Evolutionary conservation across 495 filamentous ascomycete species (phyloP), one percentile per base, ranked within the genome.

Genomic region (Penicillium bovifimosum): DNA sequence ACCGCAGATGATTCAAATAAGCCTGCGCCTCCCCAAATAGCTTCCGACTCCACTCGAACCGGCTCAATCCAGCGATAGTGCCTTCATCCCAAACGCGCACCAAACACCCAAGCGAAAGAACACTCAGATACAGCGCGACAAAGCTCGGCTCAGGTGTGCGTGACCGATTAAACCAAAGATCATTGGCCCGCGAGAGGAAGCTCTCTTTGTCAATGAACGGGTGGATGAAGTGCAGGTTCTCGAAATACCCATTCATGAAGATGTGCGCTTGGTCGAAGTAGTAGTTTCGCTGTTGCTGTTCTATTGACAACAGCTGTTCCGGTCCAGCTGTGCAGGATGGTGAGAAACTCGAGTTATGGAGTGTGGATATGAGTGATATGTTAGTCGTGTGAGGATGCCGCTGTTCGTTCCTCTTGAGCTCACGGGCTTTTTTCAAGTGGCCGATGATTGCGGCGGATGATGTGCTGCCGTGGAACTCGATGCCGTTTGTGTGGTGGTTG

Each of bases 231-330:
- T 74, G 71, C 5, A 74, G 66, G 43, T 71, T 71, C 50, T 71
- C 67, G 41, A 74, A 74, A 54, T 74, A 74, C 6, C 69, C 71
- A 55, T 67, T 71, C 59, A 74, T 74, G 31, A 74, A 74, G 1
- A 67, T 51, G 55, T 74, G 68, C 1, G 71, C 71, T 18, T 71
- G 64, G 9, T 71, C 69, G 24, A 74, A 71, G 38, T 74, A 72
- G 41, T 68, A 74, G 27, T 71, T 72, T 4, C 66, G 61, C 13
- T 63, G 62, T 27, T 71, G 61, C 13, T 63, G 62, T 17, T 70
- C 54, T 17, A 59, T 50, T 8, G 53, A 51, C 5, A 53, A 38
- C 9, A 55, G 50, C 34, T 66, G 64, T 8, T 52, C 61, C 28
- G 66, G 50, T 9, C 59, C 65, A 10, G 59, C 54, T 33, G 62